These are phyloP conservation scores for Ophiostoma pallidulum DNA, from an alignment of 2,329 filamentous ascomycete genomes.

Conservation along the genomic window DNA sequence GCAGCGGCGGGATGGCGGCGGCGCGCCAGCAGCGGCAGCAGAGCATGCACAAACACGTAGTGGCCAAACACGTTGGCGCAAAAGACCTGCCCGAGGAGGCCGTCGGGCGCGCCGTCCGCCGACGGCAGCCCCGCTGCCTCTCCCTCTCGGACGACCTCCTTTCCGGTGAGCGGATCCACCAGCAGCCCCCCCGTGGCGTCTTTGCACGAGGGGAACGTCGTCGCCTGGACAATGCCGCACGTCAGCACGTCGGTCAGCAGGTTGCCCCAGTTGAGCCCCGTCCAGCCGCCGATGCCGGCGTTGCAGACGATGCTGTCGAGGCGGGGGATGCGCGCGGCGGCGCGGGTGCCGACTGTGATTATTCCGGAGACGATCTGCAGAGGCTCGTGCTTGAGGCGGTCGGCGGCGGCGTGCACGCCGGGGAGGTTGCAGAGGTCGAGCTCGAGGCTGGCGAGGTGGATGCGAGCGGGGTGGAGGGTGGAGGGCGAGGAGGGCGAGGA, in stretches of 20 bases:
- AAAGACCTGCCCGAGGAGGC: conserved; percentile 70
- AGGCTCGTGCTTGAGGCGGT: conserved; percentile 33
- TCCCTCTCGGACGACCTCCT: not conserved
- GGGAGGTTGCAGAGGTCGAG: conserved; percentile 52
- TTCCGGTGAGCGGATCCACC: conserved; percentile 36
- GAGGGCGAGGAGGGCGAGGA: too few species aligned
- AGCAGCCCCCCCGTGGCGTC: conserved; percentile 41
- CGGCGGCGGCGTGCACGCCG: conserved; percentile 40
- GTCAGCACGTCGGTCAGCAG: conserved; percentile 48
- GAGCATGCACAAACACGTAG: conserved; percentile 75
- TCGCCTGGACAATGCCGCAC: conserved; percentile 51
- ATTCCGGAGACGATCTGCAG: conserved; percentile 33
- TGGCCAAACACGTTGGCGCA: conserved; percentile 92
- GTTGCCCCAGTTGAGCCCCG: conserved; percentile 59
- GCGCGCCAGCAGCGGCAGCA: conserved; percentile 59
- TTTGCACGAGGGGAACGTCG: conserved; percentile 75
- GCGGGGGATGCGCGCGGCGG: conserved; percentile 47
- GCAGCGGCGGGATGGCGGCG: conserved; percentile 30
- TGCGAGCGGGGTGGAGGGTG: conserved; percentile 35
- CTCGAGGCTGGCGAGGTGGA: conserved; percentile 50
- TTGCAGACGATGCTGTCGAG: conserved; percentile 77
- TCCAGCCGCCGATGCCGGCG: conserved; percentile 82
- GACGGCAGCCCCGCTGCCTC: conserved; percentile 34
- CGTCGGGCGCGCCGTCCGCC: conserved; percentile 31
- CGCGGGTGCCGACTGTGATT: not conserved